phyloP scores from a whole-genome alignment of 805 yeast species.

The Blastobotrys americana region DNA sequence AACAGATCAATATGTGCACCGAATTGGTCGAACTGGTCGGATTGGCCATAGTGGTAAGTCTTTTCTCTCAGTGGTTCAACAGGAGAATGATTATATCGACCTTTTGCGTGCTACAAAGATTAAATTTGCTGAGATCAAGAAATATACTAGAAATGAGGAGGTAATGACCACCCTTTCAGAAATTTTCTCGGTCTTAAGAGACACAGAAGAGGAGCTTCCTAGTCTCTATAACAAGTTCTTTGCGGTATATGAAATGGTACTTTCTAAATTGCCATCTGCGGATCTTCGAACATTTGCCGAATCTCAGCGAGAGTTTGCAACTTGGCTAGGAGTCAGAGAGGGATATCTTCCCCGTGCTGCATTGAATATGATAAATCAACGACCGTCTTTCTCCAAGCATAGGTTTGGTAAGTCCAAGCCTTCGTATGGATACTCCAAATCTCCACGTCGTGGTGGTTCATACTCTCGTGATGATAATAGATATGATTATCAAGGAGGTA shows the following conservation, averaged over 20 bases:
- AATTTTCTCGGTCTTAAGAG: not conserved
- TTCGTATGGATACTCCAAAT: no score
- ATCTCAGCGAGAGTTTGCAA: slow-evolving; percentile 6
- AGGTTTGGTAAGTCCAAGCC: no score
- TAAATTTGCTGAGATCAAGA: not conserved
- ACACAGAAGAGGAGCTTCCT: slow-evolving; percentile 2
- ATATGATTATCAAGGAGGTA: no score
- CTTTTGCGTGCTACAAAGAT: slow-evolving; percentile 11
- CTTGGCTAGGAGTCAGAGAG: not conserved
- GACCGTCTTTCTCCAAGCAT: no score
- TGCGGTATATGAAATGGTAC: slow-evolving; percentile 3
- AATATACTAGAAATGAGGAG: slow-evolving; percentile 2
- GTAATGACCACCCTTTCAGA: not conserved
- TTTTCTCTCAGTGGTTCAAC: slow-evolving; percentile 46
- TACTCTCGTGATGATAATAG: no score
- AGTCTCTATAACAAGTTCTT: slow-evolving; percentile 3
- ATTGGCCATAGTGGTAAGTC: slow-evolving; percentile 79
- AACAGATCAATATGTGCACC: slow-evolving; percentile 76
- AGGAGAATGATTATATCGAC: slow-evolving; percentile 50
- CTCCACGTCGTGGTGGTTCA: no score
- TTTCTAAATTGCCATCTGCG: slow-evolving; percentile 1
- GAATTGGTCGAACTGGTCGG: slow-evolving; percentile 95
- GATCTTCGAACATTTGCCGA: slow-evolving; percentile 3
- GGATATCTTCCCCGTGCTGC: not conserved
- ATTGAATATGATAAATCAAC: not conserved